These are phyloP conservation scores for Penicillium atrosanguineum DNA, from an alignment of 495 filamentous ascomycete genomes.

Conservation along the genomic window DNA sequence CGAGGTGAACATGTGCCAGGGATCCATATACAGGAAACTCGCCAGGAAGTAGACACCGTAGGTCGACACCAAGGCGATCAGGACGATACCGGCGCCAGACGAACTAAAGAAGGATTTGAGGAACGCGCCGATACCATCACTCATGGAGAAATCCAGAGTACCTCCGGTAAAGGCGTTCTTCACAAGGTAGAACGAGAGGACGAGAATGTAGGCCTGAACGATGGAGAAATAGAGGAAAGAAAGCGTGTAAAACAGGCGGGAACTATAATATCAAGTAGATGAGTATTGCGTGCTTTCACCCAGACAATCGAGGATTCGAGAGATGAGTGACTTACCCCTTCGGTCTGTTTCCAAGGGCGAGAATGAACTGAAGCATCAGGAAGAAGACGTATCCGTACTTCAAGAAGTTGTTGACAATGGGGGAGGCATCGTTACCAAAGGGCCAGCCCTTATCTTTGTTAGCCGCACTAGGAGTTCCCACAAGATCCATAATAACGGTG, in stretches of 20 bases:
- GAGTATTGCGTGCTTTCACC: neutral
- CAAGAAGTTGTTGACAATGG: slow-evolving; percentile 86
- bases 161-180: slow-evolving; percentile 68
- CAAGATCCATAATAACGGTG: slow-evolving; percentile 93
- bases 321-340: slow-evolving; percentile 61
- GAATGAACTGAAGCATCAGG: slow-evolving; percentile 88
- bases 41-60: slow-evolving; percentile 95
- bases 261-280: slow-evolving; percentile 37
- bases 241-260: slow-evolving; percentile 65
- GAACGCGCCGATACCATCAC: slow-evolving; percentile 48
- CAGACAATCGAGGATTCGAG: neutral
- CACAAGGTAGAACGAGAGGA: slow-evolving; percentile 85
- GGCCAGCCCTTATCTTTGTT: slow-evolving; percentile 56
- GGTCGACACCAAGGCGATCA: slow-evolving; percentile 87
- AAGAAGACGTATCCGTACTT: slow-evolving; percentile 91
- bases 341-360: slow-evolving; percentile 91
- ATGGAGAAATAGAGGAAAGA: slow-evolving; percentile 86
- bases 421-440: slow-evolving; percentile 80
- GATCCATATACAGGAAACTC: slow-evolving; percentile 94
- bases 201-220: slow-evolving; percentile 83
- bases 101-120: slow-evolving; percentile 76
- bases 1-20: slow-evolving; percentile 99
- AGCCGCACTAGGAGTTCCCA: slow-evolving; percentile 62
- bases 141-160: slow-evolving; percentile 51
- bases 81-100: slow-evolving; percentile 71